Evolutionary conservation across 2,329 filamentous ascomycete genomes (phyloP).

Genomic region (Diplodia seriata): DNA sequence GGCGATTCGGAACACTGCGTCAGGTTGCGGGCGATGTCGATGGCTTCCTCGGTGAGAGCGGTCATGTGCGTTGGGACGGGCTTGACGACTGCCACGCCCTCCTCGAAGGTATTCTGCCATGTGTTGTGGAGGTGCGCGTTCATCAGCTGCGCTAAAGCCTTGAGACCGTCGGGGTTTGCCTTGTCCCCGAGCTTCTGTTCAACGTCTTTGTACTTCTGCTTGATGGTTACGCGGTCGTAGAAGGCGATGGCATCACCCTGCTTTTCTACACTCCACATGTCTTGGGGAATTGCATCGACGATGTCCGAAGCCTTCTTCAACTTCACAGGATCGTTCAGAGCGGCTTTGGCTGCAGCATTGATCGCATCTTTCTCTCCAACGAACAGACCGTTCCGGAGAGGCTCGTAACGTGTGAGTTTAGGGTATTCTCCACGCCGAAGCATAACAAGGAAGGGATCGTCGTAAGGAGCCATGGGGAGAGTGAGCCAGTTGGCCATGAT

Average conservation of each 20-base stretch:
- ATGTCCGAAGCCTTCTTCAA: slow-evolving; percentile 63
- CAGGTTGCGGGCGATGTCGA: slow-evolving; percentile 76
- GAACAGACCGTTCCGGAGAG: slow-evolving; percentile 74
- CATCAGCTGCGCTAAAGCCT: slow-evolving; percentile 74
- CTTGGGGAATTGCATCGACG: slow-evolving; percentile 64
- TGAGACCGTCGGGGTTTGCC: slow-evolving; percentile 66
- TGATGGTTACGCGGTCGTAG: slow-evolving; percentile 71
- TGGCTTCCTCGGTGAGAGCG: slow-evolving; percentile 71
- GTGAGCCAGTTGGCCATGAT: slow-evolving; percentile 80
- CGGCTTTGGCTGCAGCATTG: slow-evolving; percentile 51
- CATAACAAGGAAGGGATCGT: slow-evolving; percentile 74
- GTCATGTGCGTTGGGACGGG: slow-evolving; percentile 79
- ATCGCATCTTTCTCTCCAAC: slow-evolving; percentile 67
- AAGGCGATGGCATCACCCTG: slow-evolving; percentile 71
- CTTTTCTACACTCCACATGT: slow-evolving; percentile 70
- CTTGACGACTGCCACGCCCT: slow-evolving; percentile 80
- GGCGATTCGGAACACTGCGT: slow-evolving; percentile 77
- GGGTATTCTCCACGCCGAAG: slow-evolving; percentile 79
- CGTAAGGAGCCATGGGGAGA: slow-evolving; percentile 79
- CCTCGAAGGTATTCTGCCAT: slow-evolving; percentile 77
- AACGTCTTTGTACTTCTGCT: slow-evolving; percentile 71
- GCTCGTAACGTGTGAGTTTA: slow-evolving; percentile 74
- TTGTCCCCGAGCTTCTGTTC: slow-evolving; percentile 64
- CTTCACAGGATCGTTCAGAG: slow-evolving; percentile 51
- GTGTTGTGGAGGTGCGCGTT: slow-evolving; percentile 83